phyloP scores from a whole-genome alignment of 2,329 filamentous ascomycete species.

The Epichloe gansuensis region DNA sequence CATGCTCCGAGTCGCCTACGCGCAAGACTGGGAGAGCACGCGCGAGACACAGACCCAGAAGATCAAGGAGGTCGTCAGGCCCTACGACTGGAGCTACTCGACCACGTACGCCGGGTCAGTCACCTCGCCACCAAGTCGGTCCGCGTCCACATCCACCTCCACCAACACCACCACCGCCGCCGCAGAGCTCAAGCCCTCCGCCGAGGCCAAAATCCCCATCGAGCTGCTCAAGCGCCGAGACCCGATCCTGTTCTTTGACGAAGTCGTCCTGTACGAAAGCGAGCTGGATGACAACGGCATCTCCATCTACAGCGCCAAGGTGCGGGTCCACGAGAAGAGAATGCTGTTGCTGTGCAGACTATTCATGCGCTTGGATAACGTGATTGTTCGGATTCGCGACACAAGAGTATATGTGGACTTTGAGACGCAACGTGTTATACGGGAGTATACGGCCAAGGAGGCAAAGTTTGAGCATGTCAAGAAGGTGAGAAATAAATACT shows the following conservation, averaged over 20 bases:
- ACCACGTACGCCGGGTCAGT: conserved; percentile 70
- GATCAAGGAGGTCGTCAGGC: conserved; percentile 88
- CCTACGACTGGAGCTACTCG: conserved; percentile 97
- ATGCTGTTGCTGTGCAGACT: conserved; percentile 76
- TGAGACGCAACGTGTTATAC: conserved; percentile 60
- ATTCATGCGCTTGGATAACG: conserved; percentile 88
- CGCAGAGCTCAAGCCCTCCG: conserved; percentile 15
- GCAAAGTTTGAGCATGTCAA: conserved; percentile 66
- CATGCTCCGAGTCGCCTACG: conserved; percentile 91
- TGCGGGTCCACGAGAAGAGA: conserved; percentile 82
- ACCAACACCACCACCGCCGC: conserved; percentile 5
- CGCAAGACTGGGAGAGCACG: conserved; percentile 63
- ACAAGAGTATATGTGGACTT: conserved; percentile 92
- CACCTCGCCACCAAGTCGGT: conserved; percentile 4
- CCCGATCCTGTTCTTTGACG: conserved; percentile 92
- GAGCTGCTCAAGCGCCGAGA: conserved; percentile 80
- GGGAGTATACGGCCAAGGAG: conserved; percentile 87
- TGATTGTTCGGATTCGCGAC: conserved; percentile 76
- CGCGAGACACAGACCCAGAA: conserved; percentile 68
- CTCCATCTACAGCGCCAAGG: conserved; percentile 77
- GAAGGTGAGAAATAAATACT: conserved; percentile 44
- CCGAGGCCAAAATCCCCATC: conserved; percentile 54
- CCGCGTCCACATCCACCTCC: no score
- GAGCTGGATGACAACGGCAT: conserved; percentile 97
- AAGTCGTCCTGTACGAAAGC: conserved; percentile 92